Conservation (phyloP, 2,329 filamentous ascomycete species). For the Pestalotiopsis sp. region DNA sequence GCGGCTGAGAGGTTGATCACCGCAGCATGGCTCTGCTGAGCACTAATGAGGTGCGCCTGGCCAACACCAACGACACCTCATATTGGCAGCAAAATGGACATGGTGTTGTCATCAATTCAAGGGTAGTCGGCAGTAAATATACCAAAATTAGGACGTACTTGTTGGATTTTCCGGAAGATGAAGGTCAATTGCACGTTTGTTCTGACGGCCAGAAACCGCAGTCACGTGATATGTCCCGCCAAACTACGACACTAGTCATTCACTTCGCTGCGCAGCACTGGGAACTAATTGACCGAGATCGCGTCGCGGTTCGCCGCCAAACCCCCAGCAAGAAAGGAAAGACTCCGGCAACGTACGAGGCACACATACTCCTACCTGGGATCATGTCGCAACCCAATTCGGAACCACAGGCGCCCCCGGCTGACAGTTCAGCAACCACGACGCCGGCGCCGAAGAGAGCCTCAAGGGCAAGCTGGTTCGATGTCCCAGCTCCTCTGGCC, state of each 20-base stretch:
- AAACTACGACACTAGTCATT: neutral
- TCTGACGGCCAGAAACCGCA: no score
- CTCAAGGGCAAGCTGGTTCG: slow-evolving; percentile 44
- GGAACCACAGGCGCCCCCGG: neutral
- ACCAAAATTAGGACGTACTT: no score
- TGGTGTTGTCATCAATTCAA: no score
- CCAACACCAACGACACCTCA: no score
- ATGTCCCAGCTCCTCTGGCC: slow-evolving; percentile 75
- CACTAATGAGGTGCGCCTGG: no score
- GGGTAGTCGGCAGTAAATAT: no score
- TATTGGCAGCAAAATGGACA: no score
- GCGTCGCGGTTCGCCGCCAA: neutral
- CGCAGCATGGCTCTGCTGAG: no score
- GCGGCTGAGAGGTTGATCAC: no score
- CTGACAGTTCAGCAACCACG: neutral
- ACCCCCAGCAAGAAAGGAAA: neutral
- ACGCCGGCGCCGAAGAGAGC: slow-evolving; percentile 18
- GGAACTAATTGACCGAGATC: neutral
- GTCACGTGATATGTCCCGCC: neutral
- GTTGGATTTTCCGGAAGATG: no score
- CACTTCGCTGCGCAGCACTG: neutral
- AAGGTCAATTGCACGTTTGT: no score
- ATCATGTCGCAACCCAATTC: neutral
- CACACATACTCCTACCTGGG: neutral
- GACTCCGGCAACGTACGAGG: neutral